Conservation (phyloP, 305 asterid genomes). For the Fraxinus floribunda region DNA sequence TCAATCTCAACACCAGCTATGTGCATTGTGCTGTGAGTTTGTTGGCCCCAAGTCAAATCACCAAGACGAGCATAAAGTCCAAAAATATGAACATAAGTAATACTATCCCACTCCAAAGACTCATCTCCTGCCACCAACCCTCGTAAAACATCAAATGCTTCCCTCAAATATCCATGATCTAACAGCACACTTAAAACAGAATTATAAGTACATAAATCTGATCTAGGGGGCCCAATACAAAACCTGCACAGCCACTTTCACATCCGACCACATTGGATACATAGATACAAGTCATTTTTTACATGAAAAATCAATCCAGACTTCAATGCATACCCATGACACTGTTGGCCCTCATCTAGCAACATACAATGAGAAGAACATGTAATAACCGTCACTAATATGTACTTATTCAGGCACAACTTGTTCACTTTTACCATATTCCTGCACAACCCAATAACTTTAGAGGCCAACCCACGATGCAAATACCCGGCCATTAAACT, state of each 20-base stretch:
- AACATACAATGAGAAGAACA: constrained; percentile 55
- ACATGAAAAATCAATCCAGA: constrained; percentile 68
- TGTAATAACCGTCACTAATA: constrained; percentile 52
- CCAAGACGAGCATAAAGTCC: constrained; percentile 52
- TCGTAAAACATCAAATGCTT: constrained; percentile 47
- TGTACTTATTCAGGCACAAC: constrained; percentile 51
- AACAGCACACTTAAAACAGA: constrained; percentile 33
- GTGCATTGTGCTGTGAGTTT: constrained; percentile 49
- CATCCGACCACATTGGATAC: constrained; percentile 48
- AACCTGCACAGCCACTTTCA: constrained; percentile 45
- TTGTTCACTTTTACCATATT: constrained; percentile 45
- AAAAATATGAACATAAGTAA: constrained; percentile 53
- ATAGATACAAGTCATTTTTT: constrained; percentile 60
- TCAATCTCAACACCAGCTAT: constrained; percentile 49
- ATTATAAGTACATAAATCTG: constrained; percentile 60
- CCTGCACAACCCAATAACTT: constrained; percentile 47
- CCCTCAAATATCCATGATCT: constrained; percentile 28
- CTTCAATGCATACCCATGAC: constrained; percentile 66
- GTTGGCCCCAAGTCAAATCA: constrained; percentile 59
- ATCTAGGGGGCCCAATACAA: constrained; percentile 46
- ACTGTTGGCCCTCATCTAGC: constrained; percentile 60
- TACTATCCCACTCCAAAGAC: constrained; percentile 42
- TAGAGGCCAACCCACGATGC: constrained; percentile 39
- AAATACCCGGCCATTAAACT: constrained; percentile 67
- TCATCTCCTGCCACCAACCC: constrained; percentile 28